Evolutionary conservation across 495 filamentous ascomycete genomes (phyloP).

Genomic region (Neurospora sp.): DNA sequence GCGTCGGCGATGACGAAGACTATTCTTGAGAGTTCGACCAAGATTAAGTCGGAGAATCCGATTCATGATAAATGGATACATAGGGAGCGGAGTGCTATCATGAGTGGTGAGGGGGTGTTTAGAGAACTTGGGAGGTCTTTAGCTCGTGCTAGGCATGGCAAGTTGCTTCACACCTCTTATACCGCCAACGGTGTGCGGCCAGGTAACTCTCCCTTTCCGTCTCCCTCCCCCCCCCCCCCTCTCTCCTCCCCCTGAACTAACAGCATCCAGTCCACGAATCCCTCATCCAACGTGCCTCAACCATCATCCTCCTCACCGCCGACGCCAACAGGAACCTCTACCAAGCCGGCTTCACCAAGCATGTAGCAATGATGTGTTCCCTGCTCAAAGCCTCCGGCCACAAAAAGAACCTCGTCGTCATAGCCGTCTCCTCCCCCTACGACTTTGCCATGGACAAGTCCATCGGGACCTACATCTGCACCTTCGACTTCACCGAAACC

Average conservation of each 20-base stretch:
- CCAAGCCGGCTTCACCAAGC: conserved; percentile 84
- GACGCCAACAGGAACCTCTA: conserved; percentile 87
- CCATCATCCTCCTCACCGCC: conserved; percentile 78
- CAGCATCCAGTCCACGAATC: conserved; percentile 60
- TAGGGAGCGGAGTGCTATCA: conserved; percentile 56
- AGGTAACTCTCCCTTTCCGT: conserved; percentile 15
- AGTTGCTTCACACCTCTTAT: conserved; percentile 83
- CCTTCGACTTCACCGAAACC: conserved; percentile 88
- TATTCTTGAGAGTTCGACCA: conserved; percentile 34
- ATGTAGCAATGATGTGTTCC: conserved; percentile 83
- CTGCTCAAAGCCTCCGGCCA: conserved; percentile 44
- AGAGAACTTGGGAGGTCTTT: conserved; percentile 72
- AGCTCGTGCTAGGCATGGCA: conserved; percentile 68
- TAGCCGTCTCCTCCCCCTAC: conserved; percentile 86
- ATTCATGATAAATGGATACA: conserved; percentile 43
- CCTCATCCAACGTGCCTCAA: conserved; percentile 73
- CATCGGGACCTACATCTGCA: conserved; percentile 83
- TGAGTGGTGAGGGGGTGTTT: conserved; percentile 83
- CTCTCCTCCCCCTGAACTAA: no score
- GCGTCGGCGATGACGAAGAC: conserved; percentile 61
- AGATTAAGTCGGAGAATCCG: conserved; percentile 34
- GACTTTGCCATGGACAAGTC: conserved; percentile 88
- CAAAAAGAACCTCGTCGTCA: conserved; percentile 68
- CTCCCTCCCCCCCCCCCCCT: no score
- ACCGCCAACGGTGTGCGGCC: conserved; percentile 82